Conservation (phyloP, 768 basidiomycete genomes). For the Leccinellum luteum region DNA sequence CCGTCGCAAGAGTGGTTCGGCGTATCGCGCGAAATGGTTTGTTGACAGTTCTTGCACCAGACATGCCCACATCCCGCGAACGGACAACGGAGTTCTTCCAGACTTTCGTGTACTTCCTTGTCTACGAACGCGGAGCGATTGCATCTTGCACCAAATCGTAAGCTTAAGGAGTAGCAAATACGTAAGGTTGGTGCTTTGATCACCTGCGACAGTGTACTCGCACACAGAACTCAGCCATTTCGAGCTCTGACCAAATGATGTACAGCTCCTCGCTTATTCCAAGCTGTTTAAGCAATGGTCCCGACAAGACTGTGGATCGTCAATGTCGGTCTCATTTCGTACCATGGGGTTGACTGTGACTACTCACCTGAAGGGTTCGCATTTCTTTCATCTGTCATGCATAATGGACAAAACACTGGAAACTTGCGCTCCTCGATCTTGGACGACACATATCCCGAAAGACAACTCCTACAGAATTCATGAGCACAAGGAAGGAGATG, state of each 20-base stretch:
- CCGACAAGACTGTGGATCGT: slow-evolving; percentile 37
- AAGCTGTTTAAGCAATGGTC: slow-evolving; percentile 35
- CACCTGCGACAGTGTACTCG: slow-evolving; percentile 51
- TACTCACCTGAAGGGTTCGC: slow-evolving; percentile 34
- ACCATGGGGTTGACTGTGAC: neutral
- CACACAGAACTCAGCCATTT: slow-evolving; percentile 41
- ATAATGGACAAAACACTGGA: slow-evolving; percentile 61
- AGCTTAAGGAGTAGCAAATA: neutral
- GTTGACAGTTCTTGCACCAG: slow-evolving; percentile 63
- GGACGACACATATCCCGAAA: slow-evolving; percentile 40
- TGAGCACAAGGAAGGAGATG: slow-evolving; percentile 47
- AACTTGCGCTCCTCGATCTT: slow-evolving; percentile 51
- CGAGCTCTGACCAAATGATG: slow-evolving; percentile 42
- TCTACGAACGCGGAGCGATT: slow-evolving; percentile 47
- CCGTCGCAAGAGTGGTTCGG: slow-evolving; percentile 57
- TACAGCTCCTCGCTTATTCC: slow-evolving; percentile 44
- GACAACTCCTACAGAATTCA: slow-evolving; percentile 52
- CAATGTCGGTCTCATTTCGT: neutral
- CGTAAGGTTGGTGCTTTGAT: neutral
- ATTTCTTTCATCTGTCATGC: slow-evolving; percentile 36
- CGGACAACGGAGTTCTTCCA: slow-evolving; percentile 48
- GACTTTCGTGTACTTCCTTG: slow-evolving; percentile 41
- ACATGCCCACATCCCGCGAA: slow-evolving; percentile 43
- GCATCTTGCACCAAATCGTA: slow-evolving; percentile 41
- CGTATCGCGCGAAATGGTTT: slow-evolving; percentile 29